Percentiles rank a stretch among this genome's conserved stretches.
These are phyloP conservation scores for Thuidium tamariscinum DNA, from an alignment of 225 moss, liverwort and hornwort species.

Conservation along the genomic window DNA sequence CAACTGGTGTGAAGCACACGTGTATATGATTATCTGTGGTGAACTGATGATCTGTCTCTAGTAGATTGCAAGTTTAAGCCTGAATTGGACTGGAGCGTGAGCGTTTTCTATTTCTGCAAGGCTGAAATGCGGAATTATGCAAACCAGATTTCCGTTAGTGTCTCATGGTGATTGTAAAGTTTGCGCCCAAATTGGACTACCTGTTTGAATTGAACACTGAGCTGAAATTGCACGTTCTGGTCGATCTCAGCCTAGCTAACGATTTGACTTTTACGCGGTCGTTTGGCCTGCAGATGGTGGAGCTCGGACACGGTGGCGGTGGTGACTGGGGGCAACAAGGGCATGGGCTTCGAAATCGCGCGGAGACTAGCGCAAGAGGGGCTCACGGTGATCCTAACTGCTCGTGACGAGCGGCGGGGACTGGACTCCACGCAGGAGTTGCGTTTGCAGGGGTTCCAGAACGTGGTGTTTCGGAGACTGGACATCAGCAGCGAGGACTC, in stretches of 20 bases:
- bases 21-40: background rate
- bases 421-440: constrained; percentile 16
- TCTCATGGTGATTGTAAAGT: background rate
- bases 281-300: background rate
- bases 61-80: background rate
- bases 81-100: background rate
- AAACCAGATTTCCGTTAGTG: background rate
- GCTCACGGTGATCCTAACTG: constrained; percentile 23
- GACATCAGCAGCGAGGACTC: constrained; percentile 37
- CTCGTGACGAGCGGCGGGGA: constrained; percentile 29
- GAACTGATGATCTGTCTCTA: background rate
- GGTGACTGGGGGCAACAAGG: constrained; percentile 18
- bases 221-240: background rate
- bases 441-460: constrained; percentile 17
- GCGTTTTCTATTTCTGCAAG: background rate
- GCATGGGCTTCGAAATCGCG: constrained; percentile 13
- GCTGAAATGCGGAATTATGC: background rate
- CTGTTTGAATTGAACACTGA: background rate
- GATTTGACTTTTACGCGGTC: background rate
- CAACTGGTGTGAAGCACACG: background rate
- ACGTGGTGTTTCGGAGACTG: constrained; percentile 40
- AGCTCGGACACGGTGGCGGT: constrained; percentile 5
- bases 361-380: constrained; percentile 9
- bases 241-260: background rate
- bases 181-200: background rate